Conservation (phyloP, 1,139 yeast species). For the Diutina neorugosa region DNA sequence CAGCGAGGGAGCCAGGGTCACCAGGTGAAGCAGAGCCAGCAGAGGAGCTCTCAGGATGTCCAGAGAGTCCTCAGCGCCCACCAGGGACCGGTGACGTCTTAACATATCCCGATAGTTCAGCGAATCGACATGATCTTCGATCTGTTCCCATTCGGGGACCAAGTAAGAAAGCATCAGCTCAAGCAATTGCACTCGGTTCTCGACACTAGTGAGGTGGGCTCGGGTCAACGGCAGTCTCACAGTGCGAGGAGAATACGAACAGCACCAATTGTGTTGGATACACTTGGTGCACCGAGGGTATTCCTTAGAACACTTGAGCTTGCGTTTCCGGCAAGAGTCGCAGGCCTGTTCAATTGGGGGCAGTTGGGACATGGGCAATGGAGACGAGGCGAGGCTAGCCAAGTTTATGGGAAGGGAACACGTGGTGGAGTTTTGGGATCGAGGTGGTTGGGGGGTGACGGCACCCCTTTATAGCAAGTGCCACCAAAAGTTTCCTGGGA, state of each 20-base stretch:
- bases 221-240: slow-evolving; percentile 75
- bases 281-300: slow-evolving; percentile 72
- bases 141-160: slow-evolving; percentile 14
- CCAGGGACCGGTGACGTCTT: background rate
- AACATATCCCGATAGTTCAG: background rate
- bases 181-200: slow-evolving; percentile 43
- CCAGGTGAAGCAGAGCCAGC: background rate
- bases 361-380: background rate
- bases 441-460: background rate
- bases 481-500: too few species aligned
- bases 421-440: background rate
- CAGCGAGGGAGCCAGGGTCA: background rate
- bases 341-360: slow-evolving; percentile 35
- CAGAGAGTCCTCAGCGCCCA: background rate
- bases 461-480: background rate
- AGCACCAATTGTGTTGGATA: slow-evolving; percentile 57
- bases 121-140: background rate
- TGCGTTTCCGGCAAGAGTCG: slow-evolving; percentile 48
- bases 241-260: slow-evolving; percentile 67
- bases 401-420: background rate
- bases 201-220: slow-evolving; percentile 69
- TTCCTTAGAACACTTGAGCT: slow-evolving; percentile 49
- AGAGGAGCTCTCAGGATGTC: background rate
- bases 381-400: background rate
- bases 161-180: slow-evolving; percentile 38